Evolutionary conservation across 129 eudicot genomes (phyloP), one percentile per base, ranked within the genome.

Genomic region (Mikania micrantha): DNA sequence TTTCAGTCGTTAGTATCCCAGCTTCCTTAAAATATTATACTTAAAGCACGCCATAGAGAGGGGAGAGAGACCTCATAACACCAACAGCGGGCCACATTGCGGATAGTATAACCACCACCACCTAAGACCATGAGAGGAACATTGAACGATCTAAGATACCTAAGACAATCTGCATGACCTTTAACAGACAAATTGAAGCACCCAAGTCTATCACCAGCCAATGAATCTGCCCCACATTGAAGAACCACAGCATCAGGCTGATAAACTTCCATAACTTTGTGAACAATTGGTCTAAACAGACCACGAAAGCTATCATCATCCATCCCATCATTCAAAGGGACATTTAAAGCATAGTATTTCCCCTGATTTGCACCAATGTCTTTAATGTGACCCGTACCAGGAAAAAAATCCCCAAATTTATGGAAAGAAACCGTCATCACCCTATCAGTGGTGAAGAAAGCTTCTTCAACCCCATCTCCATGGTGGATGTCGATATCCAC

Each of bases 391-490:
- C 98, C 98, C 1, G 96, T 88, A 16, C 96, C 96, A 56, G 98
- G 98, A 45, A 88, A 91, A 69, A 91, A 85, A 47, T 88, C 96
- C 49, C 98, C 98, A 80, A 77, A 91, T 49, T 91, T 91, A 29
- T 91, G 98, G 54, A 91, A 91, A 27, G 98, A 91, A 39, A 88
- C 96, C 0, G 98, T 91, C 98, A 91, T 91, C 24, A 91, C 98
- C 77, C 98, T 72, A 28, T 91, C 91, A 7, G 98, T 91, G 20
- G 91, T 84, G 70, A 78, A 88, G 67, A 91, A 91, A 25, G 97
- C 97, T 78, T 91, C 97, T 80, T 91, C 97, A 48, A 91, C 97
- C 63, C 97, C 97, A 64, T 91, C 97, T 60, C 95, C 97, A 75
- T 91, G 95, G 78, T 91, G 97, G 40, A 91, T 81, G 71, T 87